Evolutionary conservation across 176 grass and related monocot genomes (phyloP).

Genomic region (Themeda triandra): DNA sequence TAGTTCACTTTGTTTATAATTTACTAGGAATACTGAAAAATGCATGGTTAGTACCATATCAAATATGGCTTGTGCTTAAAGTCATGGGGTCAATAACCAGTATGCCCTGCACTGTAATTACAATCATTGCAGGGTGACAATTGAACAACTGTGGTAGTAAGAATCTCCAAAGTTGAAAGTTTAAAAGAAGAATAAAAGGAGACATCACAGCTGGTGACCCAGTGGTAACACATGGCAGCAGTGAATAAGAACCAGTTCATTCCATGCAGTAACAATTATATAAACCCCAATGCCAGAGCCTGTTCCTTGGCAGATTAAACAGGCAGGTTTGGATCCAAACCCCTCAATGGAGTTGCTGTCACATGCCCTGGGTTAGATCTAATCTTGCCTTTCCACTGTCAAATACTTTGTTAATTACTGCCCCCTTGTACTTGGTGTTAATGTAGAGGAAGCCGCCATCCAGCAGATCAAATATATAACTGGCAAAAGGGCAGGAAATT

Average conservation of each 20-base stretch:
- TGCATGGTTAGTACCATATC: background rate
- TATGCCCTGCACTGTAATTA: conserved; percentile 35
- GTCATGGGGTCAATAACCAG: background rate
- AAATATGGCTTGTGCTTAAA: background rate
- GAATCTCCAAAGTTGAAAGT: conserved; percentile 35
- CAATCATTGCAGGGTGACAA: conserved; percentile 33
- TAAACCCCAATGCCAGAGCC: conserved; percentile 38
- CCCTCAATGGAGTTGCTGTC: conserved; percentile 36
- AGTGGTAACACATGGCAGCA: conserved; percentile 48
- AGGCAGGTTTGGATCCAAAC: conserved; percentile 50
- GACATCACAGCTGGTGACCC: conserved; percentile 37
- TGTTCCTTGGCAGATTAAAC: conserved; percentile 47
- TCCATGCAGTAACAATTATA: conserved; percentile 53
- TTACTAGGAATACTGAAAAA: too few relatives aligned
- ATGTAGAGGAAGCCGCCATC: conserved; percentile 32
- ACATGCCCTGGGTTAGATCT: conserved; percentile 57
- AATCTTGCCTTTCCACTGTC: conserved; percentile 53
- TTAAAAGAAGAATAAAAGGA: conserved; percentile 37
- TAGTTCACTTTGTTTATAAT: too few relatives aligned
- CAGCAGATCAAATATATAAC: conserved; percentile 31
- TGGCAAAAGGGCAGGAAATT: conserved; percentile 50
- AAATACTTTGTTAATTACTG: conserved; percentile 34
- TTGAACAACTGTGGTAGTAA: conserved; percentile 33
- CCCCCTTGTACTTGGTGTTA: conserved; percentile 44
- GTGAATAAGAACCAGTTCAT: conserved; percentile 47